Conservation (phyloP, 108 stramenopile genomes). For the Nannochloropsis salina region DNA sequence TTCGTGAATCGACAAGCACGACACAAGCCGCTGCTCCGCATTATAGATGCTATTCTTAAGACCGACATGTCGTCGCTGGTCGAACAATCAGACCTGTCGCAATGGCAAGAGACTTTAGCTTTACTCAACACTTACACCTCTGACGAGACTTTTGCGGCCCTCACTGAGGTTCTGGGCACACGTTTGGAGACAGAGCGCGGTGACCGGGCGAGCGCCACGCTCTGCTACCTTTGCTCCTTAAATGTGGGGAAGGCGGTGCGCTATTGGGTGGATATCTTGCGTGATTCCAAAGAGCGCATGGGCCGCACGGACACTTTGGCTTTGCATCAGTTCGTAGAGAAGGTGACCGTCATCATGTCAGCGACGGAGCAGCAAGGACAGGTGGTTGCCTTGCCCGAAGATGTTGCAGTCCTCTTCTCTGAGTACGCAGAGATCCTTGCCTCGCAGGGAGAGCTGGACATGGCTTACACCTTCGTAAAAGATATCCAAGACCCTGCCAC, state of each 20-base stretch:
- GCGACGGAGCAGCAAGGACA: neutral
- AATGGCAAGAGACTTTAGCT: conserved; percentile 91
- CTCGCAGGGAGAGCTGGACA: conserved; percentile 75
- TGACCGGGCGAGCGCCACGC: conserved; percentile 68
- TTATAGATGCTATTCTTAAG: conserved; percentile 79
- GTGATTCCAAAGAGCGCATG: conserved; percentile 51
- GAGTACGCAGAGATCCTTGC: conserved; percentile 76
- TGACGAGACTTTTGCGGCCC: conserved; percentile 76
- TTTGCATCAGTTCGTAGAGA: conserved; percentile 82
- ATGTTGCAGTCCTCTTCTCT: conserved; percentile 63
- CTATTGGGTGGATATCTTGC: conserved; percentile 71
- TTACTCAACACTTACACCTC: conserved; percentile 84
- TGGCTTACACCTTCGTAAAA: conserved; percentile 64
- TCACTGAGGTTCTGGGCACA: conserved; percentile 78
- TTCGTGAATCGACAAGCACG: conserved; percentile 70
- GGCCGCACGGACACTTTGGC: conserved; percentile 57
- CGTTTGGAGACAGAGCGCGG: conserved; percentile 65
- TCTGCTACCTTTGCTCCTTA: conserved; percentile 91
- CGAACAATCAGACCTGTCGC: conserved; percentile 60
- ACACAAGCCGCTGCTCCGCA: conserved; percentile 69
- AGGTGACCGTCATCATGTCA: conserved; percentile 69
- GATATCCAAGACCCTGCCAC: neutral
- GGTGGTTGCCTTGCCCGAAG: conserved; percentile 55
- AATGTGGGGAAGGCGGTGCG: conserved; percentile 70
- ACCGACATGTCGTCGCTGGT: conserved; percentile 63